phyloP scores from a whole-genome alignment of 352 stramenopile genomes.

The Blastocystis sp. region DNA sequence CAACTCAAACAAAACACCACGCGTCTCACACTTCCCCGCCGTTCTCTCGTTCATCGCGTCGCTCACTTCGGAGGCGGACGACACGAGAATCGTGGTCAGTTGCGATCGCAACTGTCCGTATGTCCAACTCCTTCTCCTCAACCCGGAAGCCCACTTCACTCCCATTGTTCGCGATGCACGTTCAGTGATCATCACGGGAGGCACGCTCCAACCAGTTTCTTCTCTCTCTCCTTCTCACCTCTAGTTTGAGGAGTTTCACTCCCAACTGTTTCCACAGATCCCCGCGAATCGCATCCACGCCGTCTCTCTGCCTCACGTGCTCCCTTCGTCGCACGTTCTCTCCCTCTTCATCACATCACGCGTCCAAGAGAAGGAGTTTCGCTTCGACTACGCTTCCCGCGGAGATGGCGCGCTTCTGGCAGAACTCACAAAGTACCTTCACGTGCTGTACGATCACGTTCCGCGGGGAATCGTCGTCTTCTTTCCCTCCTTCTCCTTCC shows the following conservation, averaged over 20 bases:
- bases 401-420: constrained; percentile 83
- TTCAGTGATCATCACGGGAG: constrained; percentile 93
- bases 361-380: constrained; percentile 86
- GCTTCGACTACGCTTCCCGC: constrained; percentile 88
- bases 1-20: constrained; percentile 75
- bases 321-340: constrained; percentile 88
- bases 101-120: constrained; percentile 69
- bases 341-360: constrained; percentile 78
- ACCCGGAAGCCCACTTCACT: constrained; percentile 90
- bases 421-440: constrained; percentile 84
- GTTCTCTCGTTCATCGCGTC: constrained; percentile 52
- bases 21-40: constrained; percentile 40
- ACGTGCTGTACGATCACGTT: constrained; percentile 82
- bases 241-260: constrained; percentile 85
- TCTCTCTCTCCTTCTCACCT: neutral
- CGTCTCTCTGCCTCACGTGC: constrained; percentile 97
- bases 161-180: constrained; percentile 90
- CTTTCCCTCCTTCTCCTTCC: constrained; percentile 94
- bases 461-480: constrained; percentile 95
- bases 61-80: constrained; percentile 30
- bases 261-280: constrained; percentile 88
- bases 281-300: constrained; percentile 83
- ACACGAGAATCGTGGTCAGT: constrained; percentile 45
- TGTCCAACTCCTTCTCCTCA: constrained; percentile 92
- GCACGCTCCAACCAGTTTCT: constrained; percentile 91